These are phyloP conservation scores for Caryocar brasiliense DNA, from an alignment of 441 rosid species.

Conservation along the genomic window DNA sequence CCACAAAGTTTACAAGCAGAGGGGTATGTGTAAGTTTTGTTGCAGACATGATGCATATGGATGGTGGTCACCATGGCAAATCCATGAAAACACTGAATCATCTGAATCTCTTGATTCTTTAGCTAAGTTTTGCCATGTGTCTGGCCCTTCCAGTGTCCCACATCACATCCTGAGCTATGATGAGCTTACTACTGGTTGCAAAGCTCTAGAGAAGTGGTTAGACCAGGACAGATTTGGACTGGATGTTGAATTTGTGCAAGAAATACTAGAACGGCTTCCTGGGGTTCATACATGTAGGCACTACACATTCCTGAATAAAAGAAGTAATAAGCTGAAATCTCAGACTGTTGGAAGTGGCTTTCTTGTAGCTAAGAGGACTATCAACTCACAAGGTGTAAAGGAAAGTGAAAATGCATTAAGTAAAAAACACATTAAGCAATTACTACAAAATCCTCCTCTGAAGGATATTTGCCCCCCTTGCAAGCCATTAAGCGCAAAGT, in stretches of 20 bases:
- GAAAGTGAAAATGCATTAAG: conserved; percentile 6
- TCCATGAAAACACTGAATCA: conserved; percentile 9
- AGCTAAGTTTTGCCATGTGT: conserved; percentile 32
- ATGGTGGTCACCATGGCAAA: conserved; percentile 18
- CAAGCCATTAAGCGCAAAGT: conserved; percentile 28
- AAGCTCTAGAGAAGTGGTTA: conserved; percentile 34
- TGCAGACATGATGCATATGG: conserved; percentile 34
- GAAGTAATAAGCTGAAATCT: conserved; percentile 17
- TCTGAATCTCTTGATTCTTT: conserved; percentile 19
- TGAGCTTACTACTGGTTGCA: conserved; percentile 20
- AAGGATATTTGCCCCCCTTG: conserved; percentile 23
- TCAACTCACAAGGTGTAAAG: conserved; percentile 17
- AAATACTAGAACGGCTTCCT: conserved; percentile 44
- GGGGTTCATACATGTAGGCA: conserved; percentile 27
- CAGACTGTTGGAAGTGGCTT: conserved; percentile 33
- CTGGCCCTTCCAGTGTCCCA: conserved; percentile 14
- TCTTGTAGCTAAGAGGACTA: conserved; percentile 25
- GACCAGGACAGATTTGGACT: conserved; percentile 50
- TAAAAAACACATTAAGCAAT: conserved; percentile 11
- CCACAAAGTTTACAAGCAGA: conserved; percentile 15
- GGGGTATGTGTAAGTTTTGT: conserved; percentile 21
- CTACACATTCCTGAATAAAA: conserved; percentile 25
- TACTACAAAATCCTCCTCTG: not conserved
- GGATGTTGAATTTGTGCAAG: conserved; percentile 46
- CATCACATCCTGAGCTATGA: conserved; percentile 17